These are phyloP conservation scores for Podaxis carcinomalis DNA, from an alignment of 768 basidiomycete genomes.

Conservation along the genomic window DNA sequence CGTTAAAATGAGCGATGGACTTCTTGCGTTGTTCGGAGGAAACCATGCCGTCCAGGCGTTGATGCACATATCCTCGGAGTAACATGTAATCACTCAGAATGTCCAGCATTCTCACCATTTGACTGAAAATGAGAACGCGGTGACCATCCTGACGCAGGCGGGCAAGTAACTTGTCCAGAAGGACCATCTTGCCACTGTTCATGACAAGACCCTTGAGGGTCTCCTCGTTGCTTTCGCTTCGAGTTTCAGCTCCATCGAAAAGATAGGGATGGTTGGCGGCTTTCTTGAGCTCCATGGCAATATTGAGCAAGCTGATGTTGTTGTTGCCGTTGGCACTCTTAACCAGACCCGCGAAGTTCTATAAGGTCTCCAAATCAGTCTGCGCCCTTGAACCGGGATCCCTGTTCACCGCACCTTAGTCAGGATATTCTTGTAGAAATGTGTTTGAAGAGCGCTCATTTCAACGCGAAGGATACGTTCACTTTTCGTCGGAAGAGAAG, in stretches of 20 bases:
- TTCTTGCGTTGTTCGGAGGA: conserved; percentile 90
- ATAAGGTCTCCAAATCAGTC: conserved; percentile 8
- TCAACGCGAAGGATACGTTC: conserved; percentile 97
- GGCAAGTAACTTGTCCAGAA: conserved; percentile 93
- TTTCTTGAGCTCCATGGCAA: conserved; percentile 99
- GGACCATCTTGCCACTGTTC: conserved; percentile 97
- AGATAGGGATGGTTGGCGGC: conserved; percentile 97
- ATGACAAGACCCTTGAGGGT: conserved; percentile 94
- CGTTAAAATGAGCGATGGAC: conserved; percentile 96
- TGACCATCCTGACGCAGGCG: conserved; percentile 90
- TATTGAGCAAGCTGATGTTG: conserved; percentile 94
- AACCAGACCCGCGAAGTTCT: conserved; percentile 92
- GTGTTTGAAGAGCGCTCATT: conserved; percentile 94
- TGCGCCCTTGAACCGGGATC: background rate
- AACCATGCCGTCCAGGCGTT: conserved; percentile 94
- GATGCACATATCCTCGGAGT: conserved; percentile 85
- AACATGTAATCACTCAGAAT: conserved; percentile 97
- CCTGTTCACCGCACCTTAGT: conserved; percentile 59
- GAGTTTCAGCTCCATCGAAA: conserved; percentile 90
- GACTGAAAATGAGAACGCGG: conserved; percentile 97
- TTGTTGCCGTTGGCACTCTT: conserved; percentile 86
- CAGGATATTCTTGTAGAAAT: conserved; percentile 98
- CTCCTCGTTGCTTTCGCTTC: conserved; percentile 64
- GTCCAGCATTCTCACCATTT: conserved; percentile 99
- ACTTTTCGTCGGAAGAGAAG: conserved; percentile 94